Evolutionary conservation across 2,329 filamentous ascomycete species (phyloP).

Genomic region (Penicillium expansum): DNA sequence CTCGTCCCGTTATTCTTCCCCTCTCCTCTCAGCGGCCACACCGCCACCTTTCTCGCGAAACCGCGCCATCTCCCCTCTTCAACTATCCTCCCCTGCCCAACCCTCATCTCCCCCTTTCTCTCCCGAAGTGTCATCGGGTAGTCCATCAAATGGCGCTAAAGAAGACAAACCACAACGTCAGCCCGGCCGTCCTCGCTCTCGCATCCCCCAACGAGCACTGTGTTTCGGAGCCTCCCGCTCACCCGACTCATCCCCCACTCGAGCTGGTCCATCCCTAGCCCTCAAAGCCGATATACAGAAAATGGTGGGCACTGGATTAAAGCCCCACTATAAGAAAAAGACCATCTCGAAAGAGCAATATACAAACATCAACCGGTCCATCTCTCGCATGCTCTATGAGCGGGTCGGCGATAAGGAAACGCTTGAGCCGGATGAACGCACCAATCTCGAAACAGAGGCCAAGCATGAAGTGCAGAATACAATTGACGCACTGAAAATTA

Average conservation of each 20-base stretch:
- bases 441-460: constrained; percentile 73
- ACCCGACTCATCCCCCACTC: constrained; percentile 66
- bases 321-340: constrained; percentile 76
- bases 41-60: constrained; percentile 37
- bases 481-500: constrained; percentile 46
- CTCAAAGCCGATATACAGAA: constrained; percentile 86
- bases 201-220: constrained; percentile 26
- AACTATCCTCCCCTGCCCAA: constrained; percentile 33
- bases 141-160: constrained; percentile 32
- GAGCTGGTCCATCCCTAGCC: constrained; percentile 67
- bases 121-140: constrained; percentile 67
- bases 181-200: constrained; percentile 19
- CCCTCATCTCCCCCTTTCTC: constrained; percentile 52
- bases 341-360: constrained; percentile 86
- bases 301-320: constrained; percentile 79
- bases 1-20: constrained; percentile 43
- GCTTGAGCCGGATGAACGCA: constrained; percentile 64
- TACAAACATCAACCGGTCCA: constrained; percentile 82
- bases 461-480: constrained; percentile 75
- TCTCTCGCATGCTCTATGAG: constrained; percentile 85
- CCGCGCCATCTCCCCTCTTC: constrained; percentile 37
- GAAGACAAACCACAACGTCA: constrained; percentile 13
- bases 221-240: constrained; percentile 41
- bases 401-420: constrained; percentile 54
- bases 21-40: constrained; percentile 38